Conservation (phyloP, 1,284 basidiomycete genomes). For the Kalmanozyma brasiliensis region DNA sequence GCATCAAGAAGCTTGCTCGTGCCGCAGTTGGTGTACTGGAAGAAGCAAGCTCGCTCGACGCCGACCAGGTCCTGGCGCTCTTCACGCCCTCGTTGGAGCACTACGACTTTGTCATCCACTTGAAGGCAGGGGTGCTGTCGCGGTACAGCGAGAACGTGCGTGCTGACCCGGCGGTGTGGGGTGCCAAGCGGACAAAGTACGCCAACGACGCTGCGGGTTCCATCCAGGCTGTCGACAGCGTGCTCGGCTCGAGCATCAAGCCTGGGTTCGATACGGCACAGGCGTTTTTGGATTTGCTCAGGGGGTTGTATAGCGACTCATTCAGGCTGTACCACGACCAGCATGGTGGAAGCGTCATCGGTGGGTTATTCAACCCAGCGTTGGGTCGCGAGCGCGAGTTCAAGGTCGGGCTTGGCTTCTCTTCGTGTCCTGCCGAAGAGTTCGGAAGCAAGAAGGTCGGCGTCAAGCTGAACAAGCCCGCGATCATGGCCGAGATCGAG, state of each 20-base stretch:
- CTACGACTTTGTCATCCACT: slow-evolving; percentile 85
- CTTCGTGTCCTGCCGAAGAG: slow-evolving; percentile 69
- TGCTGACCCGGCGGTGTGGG: slow-evolving; percentile 48
- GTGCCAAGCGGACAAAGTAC: slow-evolving; percentile 69
- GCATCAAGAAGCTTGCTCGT: slow-evolving; percentile 51
- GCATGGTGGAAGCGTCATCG: slow-evolving; percentile 80
- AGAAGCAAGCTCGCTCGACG: slow-evolving; percentile 49
- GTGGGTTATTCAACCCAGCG: slow-evolving; percentile 84
- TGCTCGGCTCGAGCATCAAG: slow-evolving; percentile 50
- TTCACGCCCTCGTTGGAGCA: slow-evolving; percentile 84
- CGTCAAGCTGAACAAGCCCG: slow-evolving; percentile 77
- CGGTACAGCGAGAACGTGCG: slow-evolving; percentile 74
- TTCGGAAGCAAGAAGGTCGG: slow-evolving; percentile 36
- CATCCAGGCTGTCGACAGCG: slow-evolving; percentile 38
- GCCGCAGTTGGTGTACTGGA: slow-evolving; percentile 47
- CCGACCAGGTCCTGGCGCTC: slow-evolving; percentile 72
- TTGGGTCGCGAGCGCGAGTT: slow-evolving; percentile 73
- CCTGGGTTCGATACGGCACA: slow-evolving; percentile 79
- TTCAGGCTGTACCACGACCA: slow-evolving; percentile 86
- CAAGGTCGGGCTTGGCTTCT: slow-evolving; percentile 83
- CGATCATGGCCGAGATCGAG: slow-evolving; percentile 81
- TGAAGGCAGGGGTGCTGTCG: slow-evolving; percentile 76
- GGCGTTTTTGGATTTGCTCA: slow-evolving; percentile 73
- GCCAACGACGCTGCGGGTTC: slow-evolving; percentile 69
- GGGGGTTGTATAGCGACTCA: slow-evolving; percentile 82